These are phyloP conservation scores for Aspergillus pseudoterreus DNA, from an alignment of 2,329 filamentous ascomycete genomes.

Conservation along the genomic window DNA sequence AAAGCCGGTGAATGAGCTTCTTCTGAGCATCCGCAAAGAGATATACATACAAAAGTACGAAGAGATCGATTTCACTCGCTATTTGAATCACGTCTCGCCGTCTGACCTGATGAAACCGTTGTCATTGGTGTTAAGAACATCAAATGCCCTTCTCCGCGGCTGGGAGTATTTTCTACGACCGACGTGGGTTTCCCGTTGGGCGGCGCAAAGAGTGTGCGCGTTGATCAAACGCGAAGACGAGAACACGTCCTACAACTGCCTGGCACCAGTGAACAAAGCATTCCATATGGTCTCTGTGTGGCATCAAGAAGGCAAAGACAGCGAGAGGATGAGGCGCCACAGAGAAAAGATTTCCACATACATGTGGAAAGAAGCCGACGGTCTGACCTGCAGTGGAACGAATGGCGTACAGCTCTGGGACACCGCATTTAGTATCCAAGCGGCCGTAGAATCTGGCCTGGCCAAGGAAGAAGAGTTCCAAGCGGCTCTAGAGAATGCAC, in stretches of 20 bases:
- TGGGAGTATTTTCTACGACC: slow-evolving; percentile 7
- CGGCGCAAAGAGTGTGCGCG: background rate
- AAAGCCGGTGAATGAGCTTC: slow-evolving; percentile 1
- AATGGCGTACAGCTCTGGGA: slow-evolving; percentile 8
- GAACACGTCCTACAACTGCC: background rate
- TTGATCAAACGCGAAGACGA: slow-evolving; percentile 2
- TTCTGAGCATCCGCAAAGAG: slow-evolving; percentile 2
- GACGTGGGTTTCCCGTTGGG: background rate
- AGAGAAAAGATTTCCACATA: slow-evolving; percentile 4
- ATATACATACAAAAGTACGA: slow-evolving; percentile 1
- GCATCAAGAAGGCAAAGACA: background rate
- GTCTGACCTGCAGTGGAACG: slow-evolving; percentile 7
- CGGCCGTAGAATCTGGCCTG: background rate
- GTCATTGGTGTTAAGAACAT: background rate
- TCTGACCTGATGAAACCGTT: slow-evolving; percentile 1
- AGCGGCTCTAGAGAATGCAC: background rate
- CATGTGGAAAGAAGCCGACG: slow-evolving; percentile 4
- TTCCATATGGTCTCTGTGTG: slow-evolving; percentile 7
- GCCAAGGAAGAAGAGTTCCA: background rate
- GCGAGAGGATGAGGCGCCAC: background rate
- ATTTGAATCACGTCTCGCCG: slow-evolving; percentile 1
- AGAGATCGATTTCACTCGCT: background rate
- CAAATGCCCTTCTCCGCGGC: slow-evolving; percentile 2
- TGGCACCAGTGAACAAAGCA: background rate
- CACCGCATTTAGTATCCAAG: slow-evolving; percentile 7